A percentile compares a stretch with the other conserved stretches of the same genome.
Conservation (phyloP, 2,329 filamentous ascomycete genomes). For the Colletotrichum chlorophyti region DNA sequence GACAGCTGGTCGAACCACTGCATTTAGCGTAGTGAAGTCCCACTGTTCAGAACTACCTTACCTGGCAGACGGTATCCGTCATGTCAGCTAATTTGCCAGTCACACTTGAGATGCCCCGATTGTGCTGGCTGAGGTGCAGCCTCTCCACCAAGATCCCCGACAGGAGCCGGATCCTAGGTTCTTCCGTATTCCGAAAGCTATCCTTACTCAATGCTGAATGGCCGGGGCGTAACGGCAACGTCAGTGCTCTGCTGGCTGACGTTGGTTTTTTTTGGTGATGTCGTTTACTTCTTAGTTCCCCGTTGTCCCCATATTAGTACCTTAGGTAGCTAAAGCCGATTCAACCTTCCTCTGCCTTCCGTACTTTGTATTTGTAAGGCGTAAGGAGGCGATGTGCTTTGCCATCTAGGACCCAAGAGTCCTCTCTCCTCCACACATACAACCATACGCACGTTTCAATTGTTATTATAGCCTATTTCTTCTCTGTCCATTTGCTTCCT, state of each 20-base stretch:
- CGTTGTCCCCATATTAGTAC: slow-evolving; percentile 22
- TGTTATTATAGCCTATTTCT: slow-evolving; percentile 5
- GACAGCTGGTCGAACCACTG: no score
- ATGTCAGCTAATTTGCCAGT: no score
- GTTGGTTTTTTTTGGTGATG: slow-evolving; percentile 23
- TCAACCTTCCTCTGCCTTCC: slow-evolving; percentile 14
- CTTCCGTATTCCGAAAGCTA: slow-evolving; percentile 24
- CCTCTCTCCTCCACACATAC: slow-evolving; percentile 6
- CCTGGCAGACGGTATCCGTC: no score
- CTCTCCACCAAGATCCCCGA: background rate
- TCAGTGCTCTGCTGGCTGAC: slow-evolving; percentile 19
- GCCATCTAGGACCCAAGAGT: slow-evolving; percentile 15
- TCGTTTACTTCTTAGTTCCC: slow-evolving; percentile 16
- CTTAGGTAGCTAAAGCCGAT: slow-evolving; percentile 14
- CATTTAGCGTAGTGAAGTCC: no score
- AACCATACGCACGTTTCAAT: background rate
- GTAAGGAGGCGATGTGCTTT: slow-evolving; percentile 25
- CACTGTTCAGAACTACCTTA: no score
- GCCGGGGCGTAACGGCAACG: slow-evolving; percentile 16
- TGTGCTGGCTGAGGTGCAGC: no score
- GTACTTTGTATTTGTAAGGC: slow-evolving; percentile 28
- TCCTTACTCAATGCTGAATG: slow-evolving; percentile 10
- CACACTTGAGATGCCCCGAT: no score
- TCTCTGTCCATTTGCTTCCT: background rate
- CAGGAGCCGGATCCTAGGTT: slow-evolving; percentile 15